Conservation (phyloP, 2,329 filamentous ascomycete genomes). For the Colletotrichum acutatum region DNA sequence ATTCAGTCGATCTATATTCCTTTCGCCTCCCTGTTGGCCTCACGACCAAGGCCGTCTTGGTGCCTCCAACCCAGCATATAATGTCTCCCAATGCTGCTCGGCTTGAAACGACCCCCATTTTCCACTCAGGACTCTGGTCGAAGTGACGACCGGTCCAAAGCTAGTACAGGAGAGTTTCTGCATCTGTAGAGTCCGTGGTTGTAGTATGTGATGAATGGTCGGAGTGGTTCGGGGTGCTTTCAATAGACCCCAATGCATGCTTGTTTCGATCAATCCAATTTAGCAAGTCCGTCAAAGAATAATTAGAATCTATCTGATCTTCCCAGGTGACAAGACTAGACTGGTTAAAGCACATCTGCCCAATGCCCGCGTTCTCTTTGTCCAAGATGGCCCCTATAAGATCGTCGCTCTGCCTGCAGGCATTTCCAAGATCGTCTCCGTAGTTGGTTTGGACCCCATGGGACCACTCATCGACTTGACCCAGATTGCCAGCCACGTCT, state of each 20-base stretch:
- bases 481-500: background rate
- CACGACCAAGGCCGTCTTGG: background rate
- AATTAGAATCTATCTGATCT: fast-evolving
- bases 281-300: fast-evolving
- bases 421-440: background rate
- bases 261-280: background rate
- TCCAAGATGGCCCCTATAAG: background rate
- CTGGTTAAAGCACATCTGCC: background rate
- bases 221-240: background rate
- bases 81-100: background rate
- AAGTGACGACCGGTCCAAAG: background rate
- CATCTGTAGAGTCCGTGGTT: fast-evolving
- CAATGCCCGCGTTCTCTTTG: background rate
- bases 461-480: background rate
- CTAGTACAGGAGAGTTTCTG: background rate
- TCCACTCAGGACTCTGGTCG: background rate
- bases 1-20: too few species aligned
- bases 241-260: background rate
- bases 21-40: background rate
- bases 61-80: background rate
- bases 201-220: background rate
- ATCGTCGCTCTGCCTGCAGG: background rate
- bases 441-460: background rate
- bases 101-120: background rate
- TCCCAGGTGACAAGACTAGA: background rate